Base-by-base conservation (phyloP, 208 protist species). In the Trichomonas gallinae region DNA sequence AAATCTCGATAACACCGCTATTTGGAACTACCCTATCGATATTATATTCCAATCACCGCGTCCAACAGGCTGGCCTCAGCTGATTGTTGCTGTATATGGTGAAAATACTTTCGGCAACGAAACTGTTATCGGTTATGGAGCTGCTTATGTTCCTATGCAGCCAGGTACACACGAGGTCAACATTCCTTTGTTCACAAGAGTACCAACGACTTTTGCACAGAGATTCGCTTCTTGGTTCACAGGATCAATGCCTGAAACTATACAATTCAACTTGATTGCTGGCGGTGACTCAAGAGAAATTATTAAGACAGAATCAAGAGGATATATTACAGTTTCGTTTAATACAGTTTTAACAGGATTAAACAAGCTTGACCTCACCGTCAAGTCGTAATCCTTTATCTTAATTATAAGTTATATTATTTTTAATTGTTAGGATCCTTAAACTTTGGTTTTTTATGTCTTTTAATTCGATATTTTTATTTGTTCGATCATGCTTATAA, bases 1-100 rank as follows among this genome's bases (percentile, higher is more conserved):
- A 34, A 46, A 46, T n/a, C 34, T 89, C 10, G 87, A 93, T 93
- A 42, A 93, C 17, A 15, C 8, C 0, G 42, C 40, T 6, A 93
- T 38, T 34, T 93, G 87, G 87, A 97, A 97, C 31, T 97, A 81
- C 45, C 96, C 96, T 17, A 97, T 97, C n/a, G 96, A 97, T 83
- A 49, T 63, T 48, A 82, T 82, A 17, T 96, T 97, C 38, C 96
- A 96, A 51, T 44, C 83, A 10, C 93, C 96, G 21, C 26, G 85
- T 51, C 96, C 96, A 31, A 96, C 31, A 46, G 96, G 96, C 0
- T 97, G 96, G 96, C 96, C 96, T 6, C 58, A 97, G 42, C 23
- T 97, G 4, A 96, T 97, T 82, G 26, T 96, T 48, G 58, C 42
- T 8, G 63, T 97, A 40, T 97, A 97, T 93, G 96, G 96, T 23